Evolutionary conservation across 441 rosid species (phyloP), one percentile per base, ranked within the genome.

Genomic region (Mallotus repandus): DNA sequence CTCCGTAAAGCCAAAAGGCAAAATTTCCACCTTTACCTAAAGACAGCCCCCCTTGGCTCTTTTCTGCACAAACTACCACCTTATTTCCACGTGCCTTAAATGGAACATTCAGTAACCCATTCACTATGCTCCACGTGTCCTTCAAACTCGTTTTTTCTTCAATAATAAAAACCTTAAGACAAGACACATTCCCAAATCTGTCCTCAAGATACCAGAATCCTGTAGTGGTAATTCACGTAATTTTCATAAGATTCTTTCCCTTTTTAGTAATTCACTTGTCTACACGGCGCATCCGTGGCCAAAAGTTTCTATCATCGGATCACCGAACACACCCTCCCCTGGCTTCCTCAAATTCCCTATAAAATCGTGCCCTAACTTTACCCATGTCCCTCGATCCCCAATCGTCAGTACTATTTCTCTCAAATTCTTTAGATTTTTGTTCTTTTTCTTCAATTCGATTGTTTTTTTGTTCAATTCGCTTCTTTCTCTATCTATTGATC

Each of bases 161-260:
- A 77, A 53, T 73, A 70, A 67, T 18, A 8, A 11, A 11, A 8
- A 38, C n/a, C 43, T 14, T 5, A 41, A 53, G 21, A 16, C 54
- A 70, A 16, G 22, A 25, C 49, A 16, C 48, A 9, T 49, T 74
- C 57, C 71, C 71, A 9, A 55, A 63, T 70, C 71, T 64, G 41
- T 64, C 60, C 60, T 53, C 12, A 7, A 22, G 68, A 68, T 45
- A 72, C 73, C 48, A 12, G 64, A 66, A 58, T 75, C 58, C 29
- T 5, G 1, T 8, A 32, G 15, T 77, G 81, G 77, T 75, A 74
- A 56, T 43, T 66, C 56, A 9, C 46, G 84, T 84, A 71, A 84
- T 68, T 76, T 53, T 63, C 2, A 0, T 0, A 22, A 52, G 67
- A 71, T 71, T 15, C 75, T 71, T 43, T 45, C 68, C 76, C 38